Evolutionary conservation across 2,329 filamentous ascomycete genomes (phyloP), one percentile per base, ranked within the genome.

Genomic region (Diaporthe aspalathi): DNA sequence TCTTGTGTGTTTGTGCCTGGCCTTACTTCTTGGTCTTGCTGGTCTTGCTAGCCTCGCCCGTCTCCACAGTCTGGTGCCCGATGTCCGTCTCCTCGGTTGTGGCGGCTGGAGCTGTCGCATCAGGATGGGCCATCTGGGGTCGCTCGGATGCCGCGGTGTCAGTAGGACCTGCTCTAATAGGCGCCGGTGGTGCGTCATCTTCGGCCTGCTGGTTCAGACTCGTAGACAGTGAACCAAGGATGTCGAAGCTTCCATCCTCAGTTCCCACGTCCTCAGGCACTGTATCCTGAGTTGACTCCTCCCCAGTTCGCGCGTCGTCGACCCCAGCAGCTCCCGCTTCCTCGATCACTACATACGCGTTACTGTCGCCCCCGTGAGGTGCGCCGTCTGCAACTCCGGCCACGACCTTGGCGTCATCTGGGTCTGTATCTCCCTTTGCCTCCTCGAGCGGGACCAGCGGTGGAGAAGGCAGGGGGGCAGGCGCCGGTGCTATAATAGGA

Each of bases 301-400:
- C 45, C 24, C n/a, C 45, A 16, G 16, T 29, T 11, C 17, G 45
- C 29, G 29, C 17, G 12, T 50, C 45, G 29, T 50, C 60, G 2
- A 32, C 29, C 22, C 45, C 60, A 20, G n/a, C 60, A n/a, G 43
- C 43, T 63, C 24, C 11, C 43, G 83, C 71, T 73, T 81, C 75
- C 79, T 80, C 76, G 72, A 77, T 70, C 76, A 78, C 78, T 78
- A 83, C 74, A 71, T 73, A 43, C 67, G 72, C 17, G 72, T n/a
- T n/a, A 35, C 29, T 29, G 2, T 49, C 43, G 27, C 43, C 60
- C 40, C 49, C 43, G 14, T 27, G 20, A 24, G 24, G 17, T 9
- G 16, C 17, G 7, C 17, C n/a, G n/a, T 50, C 45, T 5, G 45
- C 43, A 27, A 9, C 45, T 20, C n/a, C 45, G 20, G n/a, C 35